Conservation (phyloP, 257 asterid species). For the Solanum arcanum region DNA sequence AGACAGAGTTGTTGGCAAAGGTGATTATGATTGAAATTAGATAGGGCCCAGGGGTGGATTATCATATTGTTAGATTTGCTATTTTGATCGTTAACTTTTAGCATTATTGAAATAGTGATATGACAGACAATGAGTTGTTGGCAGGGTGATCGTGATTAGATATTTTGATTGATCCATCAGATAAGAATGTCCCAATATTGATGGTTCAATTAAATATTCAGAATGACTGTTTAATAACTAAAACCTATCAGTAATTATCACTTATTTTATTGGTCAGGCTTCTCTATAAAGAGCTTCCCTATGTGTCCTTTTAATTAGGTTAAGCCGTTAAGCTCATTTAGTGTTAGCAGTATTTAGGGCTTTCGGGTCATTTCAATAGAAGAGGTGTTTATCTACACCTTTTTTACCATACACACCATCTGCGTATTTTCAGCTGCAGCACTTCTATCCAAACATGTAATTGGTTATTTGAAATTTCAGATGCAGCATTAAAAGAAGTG, state of each 20-base stretch:
- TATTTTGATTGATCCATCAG: not conserved
- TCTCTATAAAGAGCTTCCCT: not conserved
- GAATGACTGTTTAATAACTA: not conserved
- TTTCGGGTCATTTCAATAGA: not conserved
- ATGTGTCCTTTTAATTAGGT: not conserved
- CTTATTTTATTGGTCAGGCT: not conserved
- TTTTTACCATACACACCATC: not conserved
- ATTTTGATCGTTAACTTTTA: not conserved
- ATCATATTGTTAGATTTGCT: not conserved
- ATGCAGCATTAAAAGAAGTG: not conserved
- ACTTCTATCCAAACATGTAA: not conserved
- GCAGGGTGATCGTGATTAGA: not conserved
- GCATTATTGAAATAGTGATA: not conserved
- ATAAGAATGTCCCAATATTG: not conserved
- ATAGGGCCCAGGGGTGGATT: not conserved
- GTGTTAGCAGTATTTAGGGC: not conserved
- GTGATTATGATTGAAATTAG: not conserved
- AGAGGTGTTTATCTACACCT: not conserved
- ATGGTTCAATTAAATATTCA: not conserved
- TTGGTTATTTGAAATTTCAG: not conserved
- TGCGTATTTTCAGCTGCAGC: not conserved
- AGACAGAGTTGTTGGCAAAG: not conserved
- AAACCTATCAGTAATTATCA: not conserved
- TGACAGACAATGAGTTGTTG: not conserved
- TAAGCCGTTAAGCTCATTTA: not conserved